Conservation (phyloP, 148 eudicot genomes). For the Fallopia convolvulus region DNA sequence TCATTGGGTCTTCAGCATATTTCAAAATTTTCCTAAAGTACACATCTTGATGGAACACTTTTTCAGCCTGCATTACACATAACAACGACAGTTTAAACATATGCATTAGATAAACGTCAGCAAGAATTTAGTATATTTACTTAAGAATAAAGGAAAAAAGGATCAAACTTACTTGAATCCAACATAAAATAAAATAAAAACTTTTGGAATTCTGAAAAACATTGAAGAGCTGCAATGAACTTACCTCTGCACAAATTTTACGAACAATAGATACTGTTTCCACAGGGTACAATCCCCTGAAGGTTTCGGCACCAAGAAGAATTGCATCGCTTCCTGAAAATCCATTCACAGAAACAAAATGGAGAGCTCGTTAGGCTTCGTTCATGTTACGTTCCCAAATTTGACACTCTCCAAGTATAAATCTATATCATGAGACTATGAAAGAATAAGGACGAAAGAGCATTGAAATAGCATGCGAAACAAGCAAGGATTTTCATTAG, state of each 20-base stretch:
- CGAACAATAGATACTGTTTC: slow-evolving; percentile 84
- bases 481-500: neutral
- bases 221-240: neutral
- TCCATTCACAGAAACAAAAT: neutral
- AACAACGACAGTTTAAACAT: neutral
- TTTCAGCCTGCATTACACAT: slow-evolving; percentile 46
- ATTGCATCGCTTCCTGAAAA: slow-evolving; percentile 90
- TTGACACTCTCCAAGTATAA: neutral
- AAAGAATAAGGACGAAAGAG: neutral
- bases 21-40: slow-evolving; percentile 63
- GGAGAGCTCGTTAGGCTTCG: neutral
- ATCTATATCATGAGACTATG: neutral
- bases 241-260: slow-evolving; percentile 91
- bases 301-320: slow-evolving; percentile 97
- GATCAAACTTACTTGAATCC: neutral
- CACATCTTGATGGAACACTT: slow-evolving; percentile 67
- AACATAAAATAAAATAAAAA: neutral
- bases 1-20: slow-evolving; percentile 69
- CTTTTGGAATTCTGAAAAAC: neutral
- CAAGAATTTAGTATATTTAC: neutral
- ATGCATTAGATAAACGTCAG: neutral
- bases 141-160: neutral
- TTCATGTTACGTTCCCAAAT: neutral
- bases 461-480: neutral
- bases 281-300: slow-evolving; percentile 80